These are phyloP conservation scores for Lasiosphaeria ovina DNA, from an alignment of 495 filamentous ascomycete genomes.

Conservation along the genomic window DNA sequence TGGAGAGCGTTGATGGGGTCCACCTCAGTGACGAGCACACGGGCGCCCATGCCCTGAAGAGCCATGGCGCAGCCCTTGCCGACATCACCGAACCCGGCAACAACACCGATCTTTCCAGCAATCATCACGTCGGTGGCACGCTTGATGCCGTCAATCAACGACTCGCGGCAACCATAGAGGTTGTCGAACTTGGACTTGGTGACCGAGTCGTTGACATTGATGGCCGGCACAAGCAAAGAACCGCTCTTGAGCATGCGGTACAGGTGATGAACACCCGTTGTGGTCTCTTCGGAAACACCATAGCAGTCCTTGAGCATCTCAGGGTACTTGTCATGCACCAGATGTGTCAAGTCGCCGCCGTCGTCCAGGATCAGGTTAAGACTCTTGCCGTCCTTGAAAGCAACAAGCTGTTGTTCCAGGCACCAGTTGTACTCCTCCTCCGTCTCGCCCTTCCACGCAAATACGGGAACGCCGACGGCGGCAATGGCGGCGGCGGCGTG, in stretches of 20 bases:
- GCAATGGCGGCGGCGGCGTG: constrained; percentile 97
- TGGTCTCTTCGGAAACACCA: constrained; percentile 98
- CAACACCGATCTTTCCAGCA: constrained; percentile 95
- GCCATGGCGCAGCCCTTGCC: constrained; percentile 98
- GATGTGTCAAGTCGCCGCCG: constrained; percentile 93
- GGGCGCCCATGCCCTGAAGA: constrained; percentile 93
- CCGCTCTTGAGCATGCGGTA: constrained; percentile 95
- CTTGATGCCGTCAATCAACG: constrained; percentile 99
- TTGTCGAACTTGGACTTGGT: constrained; percentile 99
- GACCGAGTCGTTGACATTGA: constrained; percentile 99
- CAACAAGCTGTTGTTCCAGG: constrained; percentile 92
- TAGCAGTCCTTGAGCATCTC: constrained; percentile 96
- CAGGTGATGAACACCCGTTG: constrained; percentile 98
- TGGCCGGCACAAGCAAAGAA: constrained; percentile 87
- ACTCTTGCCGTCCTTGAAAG: constrained; percentile 95
- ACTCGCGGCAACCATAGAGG: constrained; percentile 98
- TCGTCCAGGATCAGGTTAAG: constrained; percentile 99
- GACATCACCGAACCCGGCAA: constrained; percentile 98
- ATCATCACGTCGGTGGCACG: constrained; percentile 99
- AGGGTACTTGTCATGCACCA: constrained; percentile 97
- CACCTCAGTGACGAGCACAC: constrained; percentile 93
- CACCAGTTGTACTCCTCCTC: constrained; percentile 99
- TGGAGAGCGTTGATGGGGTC: constrained; percentile 99
- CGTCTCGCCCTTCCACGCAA: constrained; percentile 99
- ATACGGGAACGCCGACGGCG: constrained; percentile 89